Evolutionary conservation across 495 filamentous ascomycete genomes (phyloP), one percentile per base, ranked within the genome.

Genomic region (Delitschia confertaspora): DNA sequence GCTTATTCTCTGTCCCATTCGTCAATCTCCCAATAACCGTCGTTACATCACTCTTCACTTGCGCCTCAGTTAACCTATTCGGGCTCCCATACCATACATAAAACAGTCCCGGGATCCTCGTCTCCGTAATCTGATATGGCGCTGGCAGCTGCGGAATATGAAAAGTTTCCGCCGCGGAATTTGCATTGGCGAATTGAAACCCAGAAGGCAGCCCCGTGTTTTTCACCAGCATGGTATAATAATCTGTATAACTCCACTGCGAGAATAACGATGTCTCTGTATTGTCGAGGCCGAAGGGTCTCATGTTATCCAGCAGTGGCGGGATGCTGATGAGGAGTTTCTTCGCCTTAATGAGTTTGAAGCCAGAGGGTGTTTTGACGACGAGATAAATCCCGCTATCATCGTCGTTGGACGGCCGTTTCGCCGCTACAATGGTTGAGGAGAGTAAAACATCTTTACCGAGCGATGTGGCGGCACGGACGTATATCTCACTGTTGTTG

Each of bases 321-420:
- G 66, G 70, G 16, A 69, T 64, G 3, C 71, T 59, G 19, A 70
- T 55, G 24, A 77, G 42, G 9, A 75, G 53, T 45, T 71, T 69
- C 20, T 61, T 66, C 2, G 69, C 68, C 33, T 55, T 42, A 41
- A 75, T 63, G 22, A 61, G 54, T 42, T 61, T 58, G 0, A 6
- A 18, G 1, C 67, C 69, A 5, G 49, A 40, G 0, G 62, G 56
- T 0, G 64, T 67, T 21, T 60, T 33, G 5, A 72, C 58, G 4
- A 54, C 7, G 6, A 72, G 25, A 16, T 57, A 45, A 9, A 69
- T 56, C 9, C 13, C 19, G 10, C 29, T 31, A 0, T 44, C 3
- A 4, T 38, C 26, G 33, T 55, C 45, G n/a, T n/a, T n/a, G 5
- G 66, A 60, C n/a, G 56, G 24, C 51, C 55, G 32, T 42, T 59